Evolutionary conservation across 148 eudicot genomes (phyloP), one percentile per base, ranked within the genome.

Genomic region (Vaccinium corymbosum): DNA sequence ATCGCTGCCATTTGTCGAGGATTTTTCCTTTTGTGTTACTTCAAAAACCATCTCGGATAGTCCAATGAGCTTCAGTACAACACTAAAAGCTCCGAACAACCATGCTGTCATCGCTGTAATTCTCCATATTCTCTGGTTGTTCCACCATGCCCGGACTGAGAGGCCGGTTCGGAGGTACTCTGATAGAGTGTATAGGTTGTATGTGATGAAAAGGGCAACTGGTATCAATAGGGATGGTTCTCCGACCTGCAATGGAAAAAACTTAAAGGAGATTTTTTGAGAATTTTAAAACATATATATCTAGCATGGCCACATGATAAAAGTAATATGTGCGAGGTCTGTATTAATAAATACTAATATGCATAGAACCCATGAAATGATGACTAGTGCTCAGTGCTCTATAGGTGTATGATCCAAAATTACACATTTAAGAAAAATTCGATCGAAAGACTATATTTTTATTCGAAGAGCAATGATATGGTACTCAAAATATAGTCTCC

Each of bases 101-200:
- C 89, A 85, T 53, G 87, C 77, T 3, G 81, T 80, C 74, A 81
- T 83, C 1, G 87, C 3, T 10, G 0, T 79, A 29, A 83, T 56
- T 79, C 84, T 86, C 49, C 82, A 79, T 86, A 87, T 89, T 62
- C 84, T 87, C 49, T 89, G 87, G 4, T 83, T 83, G 83, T 89
- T 89, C 90, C 90, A 89, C 90, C 90, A 89, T 70, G 76, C 87
- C 0, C 80, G 78, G 6, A 61, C 6, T 1, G 90, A 87, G 13
- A 56, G 50, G 46, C 90, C 90, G 0, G 11, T 6, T 35, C 49
- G 81, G 4, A 84, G 3, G 79, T 73, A 83, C 76, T 89, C 87
- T 0, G 38, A 89, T 8, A 89, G 56, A 16, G 84, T 79, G 83
- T 85, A 80, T 0, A 85, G 38, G 64, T 89, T 85, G 64, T 78